Conservation (phyloP, 768 basidiomycete genomes). For the Mycena vulgaris region DNA sequence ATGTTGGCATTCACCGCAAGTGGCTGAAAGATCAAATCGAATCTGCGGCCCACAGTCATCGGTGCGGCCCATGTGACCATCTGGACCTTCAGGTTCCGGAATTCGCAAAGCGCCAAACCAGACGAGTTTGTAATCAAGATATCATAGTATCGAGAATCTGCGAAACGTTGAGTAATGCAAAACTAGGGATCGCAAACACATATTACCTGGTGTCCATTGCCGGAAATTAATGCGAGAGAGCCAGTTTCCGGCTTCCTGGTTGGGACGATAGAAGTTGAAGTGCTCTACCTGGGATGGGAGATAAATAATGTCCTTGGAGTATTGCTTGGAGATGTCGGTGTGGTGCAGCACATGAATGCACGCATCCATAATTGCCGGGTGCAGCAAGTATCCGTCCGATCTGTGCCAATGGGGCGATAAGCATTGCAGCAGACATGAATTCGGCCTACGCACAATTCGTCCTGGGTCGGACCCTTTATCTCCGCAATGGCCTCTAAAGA, state of each 20-base stretch:
- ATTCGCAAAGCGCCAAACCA: slow-evolving; percentile 1
- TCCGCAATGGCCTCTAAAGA: slow-evolving; percentile 19
- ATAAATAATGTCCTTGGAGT: slow-evolving; percentile 11
- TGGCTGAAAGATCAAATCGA: slow-evolving; percentile 15
- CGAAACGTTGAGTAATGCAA: neutral
- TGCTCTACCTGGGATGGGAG: slow-evolving; percentile 4
- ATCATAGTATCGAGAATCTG: slow-evolving; percentile 26
- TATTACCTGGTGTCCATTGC: slow-evolving; percentile 31
- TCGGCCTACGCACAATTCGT: slow-evolving; percentile 8
- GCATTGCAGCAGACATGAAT: no score
- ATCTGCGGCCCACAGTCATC: neutral
- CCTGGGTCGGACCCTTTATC: neutral
- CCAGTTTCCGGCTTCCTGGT: slow-evolving; percentile 3
- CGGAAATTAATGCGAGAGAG: slow-evolving; percentile 23
- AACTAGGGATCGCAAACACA: neutral
- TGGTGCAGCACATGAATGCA: slow-evolving; percentile 13
- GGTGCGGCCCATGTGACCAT: neutral
- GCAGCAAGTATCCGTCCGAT: neutral
- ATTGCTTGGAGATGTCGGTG: neutral
- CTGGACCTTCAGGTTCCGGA: neutral
- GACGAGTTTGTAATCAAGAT: slow-evolving; percentile 21
- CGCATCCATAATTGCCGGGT: slow-evolving; percentile 15
- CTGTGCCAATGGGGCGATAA: neutral
- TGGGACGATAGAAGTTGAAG: slow-evolving; percentile 11
- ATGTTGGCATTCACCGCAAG: neutral